A percentile compares a stretch with the other conserved stretches of the same genome.
Evolutionary conservation across 371 early-diverging fungal genomes (phyloP).

Genomic region (Globomyces sp.): DNA sequence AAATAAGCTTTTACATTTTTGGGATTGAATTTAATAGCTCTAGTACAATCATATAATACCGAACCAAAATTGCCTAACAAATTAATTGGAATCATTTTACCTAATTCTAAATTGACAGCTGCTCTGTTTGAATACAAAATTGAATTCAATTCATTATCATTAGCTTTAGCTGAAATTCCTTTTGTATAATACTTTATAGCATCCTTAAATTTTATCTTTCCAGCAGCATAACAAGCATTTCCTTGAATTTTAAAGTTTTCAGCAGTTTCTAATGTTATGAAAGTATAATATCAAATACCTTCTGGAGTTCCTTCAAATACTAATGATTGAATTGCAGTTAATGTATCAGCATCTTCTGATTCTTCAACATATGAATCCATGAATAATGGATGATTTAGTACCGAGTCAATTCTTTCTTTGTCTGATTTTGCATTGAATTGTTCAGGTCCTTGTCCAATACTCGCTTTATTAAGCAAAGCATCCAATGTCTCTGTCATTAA

Average conservation of each 20-base stretch:
- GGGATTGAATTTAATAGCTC: slow-evolving; percentile 74
- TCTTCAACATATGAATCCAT: slow-evolving; percentile 72
- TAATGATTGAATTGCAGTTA: slow-evolving; percentile 83
- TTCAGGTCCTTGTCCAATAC: neutral
- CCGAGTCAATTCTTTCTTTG: slow-evolving; percentile 40
- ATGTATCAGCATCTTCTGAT: slow-evolving; percentile 61
- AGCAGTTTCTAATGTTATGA: slow-evolving; percentile 70
- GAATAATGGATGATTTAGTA: slow-evolving; percentile 76
- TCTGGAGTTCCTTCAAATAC: slow-evolving; percentile 93
- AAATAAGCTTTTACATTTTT: slow-evolving; percentile 88
- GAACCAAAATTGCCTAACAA: slow-evolving; percentile 70
- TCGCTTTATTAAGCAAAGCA: neutral
- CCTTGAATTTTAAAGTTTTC: slow-evolving; percentile 94
- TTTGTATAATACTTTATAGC: slow-evolving; percentile 86
- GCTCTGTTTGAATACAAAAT: slow-evolving; percentile 86
- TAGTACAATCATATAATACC: slow-evolving; percentile 84
- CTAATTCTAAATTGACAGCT: slow-evolving; percentile 85
- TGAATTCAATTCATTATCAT: slow-evolving; percentile 71
- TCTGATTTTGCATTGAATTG: slow-evolving; percentile 6
- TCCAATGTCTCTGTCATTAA: slow-evolving; percentile 12
- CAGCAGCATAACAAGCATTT: slow-evolving; percentile 83
- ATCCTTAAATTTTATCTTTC: slow-evolving; percentile 65
- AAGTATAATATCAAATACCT: slow-evolving; percentile 46
- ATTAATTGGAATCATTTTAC: slow-evolving; percentile 44
- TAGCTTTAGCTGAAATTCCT: slow-evolving; percentile 78